Base-by-base conservation (phyloP, 2,329 filamentous ascomycete species). In the Sclerotinia subarctica region DNA sequence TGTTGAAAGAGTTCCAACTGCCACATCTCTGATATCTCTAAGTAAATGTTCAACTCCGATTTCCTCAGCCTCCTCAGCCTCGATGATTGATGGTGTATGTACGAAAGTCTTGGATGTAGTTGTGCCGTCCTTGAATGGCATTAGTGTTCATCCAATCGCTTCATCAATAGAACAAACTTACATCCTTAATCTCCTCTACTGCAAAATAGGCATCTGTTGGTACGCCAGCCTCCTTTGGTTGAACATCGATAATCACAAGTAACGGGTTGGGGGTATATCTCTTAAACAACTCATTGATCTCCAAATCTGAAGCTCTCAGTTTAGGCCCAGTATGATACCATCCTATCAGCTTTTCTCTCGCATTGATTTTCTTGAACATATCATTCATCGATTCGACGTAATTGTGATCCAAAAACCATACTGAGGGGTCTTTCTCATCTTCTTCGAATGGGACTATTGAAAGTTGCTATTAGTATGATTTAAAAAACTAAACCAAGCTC, bases 301-400 rank as follows among this genome's bases (percentile, higher is more conserved):
- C 92, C 74, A 99, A 83, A 84, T 99, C 95, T 57, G 95, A 97
- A 67, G 94, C 94, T 78, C 95, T 89, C 77, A 99, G 85, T 85
- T 98, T 99, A 51, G 95, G 95, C 53, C 95, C 95, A 26, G 95
- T 96, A 82, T 99, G 95, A 81, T 99, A 99, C 95, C 95, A 99
- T 78, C 95, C 95, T 85, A 99, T 96, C 79, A 99, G 86, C 88
- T 98, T 98, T 84, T 99, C 95, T 72, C 92, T 86, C 70, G 95
- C 95, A 83, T 99, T 99, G 85, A 99, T 94, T 83, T 98, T 98
- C 85, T 99, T 99, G 87, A 99, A 99, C 95, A 99, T 99, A 81
- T 98, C 95, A 82, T 95, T 96, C 95, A 99, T 99, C 75, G 90
- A 92, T 82, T 99, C 95, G 80, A 99, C 92, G 78, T 97, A 99